Evolutionary conservation across 2,329 filamentous ascomycete genomes (phyloP), one percentile per base, ranked within the genome.

Genomic region (Aspergillus fumigatus): DNA sequence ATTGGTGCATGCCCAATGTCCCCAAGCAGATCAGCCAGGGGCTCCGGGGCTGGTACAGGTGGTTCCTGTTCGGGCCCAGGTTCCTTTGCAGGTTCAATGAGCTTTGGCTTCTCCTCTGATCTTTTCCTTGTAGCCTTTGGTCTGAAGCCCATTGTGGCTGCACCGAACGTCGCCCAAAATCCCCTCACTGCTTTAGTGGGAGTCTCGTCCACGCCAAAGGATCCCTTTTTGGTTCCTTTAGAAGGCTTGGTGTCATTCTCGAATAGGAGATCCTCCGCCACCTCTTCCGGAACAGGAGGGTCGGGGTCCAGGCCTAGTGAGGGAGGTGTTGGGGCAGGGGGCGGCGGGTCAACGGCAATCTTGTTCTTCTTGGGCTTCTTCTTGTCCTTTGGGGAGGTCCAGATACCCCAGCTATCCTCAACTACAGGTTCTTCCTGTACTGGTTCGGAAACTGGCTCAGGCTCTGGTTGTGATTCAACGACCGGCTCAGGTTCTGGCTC

Each of bases 281-380:
- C 70, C 10, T 69, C 63, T 45, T 64, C 61, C 14, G 66, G 64
- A 51, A 67, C 59, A 3, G 67, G 62, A 17, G 71, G 69, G 50
- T 79, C 76, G 4, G 73, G 74, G 4, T 69, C 72, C 4, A 79
- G 62, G 21, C 75, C 77, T 58, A 78, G 70, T 49, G 75, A 70
- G 47, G 78, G 78, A 48, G 78, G 77, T 35, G 76, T 79, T 2
- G 78, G 78, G 23, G 76, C 78, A 19, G 77, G 77, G 38, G 78
- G 78, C 32, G 78, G 78, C 51, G 76, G 75, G 32, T 76, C 75
- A 53, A 72, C 68, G 50, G 74, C 59, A 51, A 70, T 68, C 59
- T 74, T 81, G 54, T 67, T 72, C 65, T 80, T 84, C 61, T 78
- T 80, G 1, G 70, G 70, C 62, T 73, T 73, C 62, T 80, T 82